phyloP scores from a whole-genome alignment of 2,329 filamentous ascomycete species.

The Purpureocillium lavendulum region DNA sequence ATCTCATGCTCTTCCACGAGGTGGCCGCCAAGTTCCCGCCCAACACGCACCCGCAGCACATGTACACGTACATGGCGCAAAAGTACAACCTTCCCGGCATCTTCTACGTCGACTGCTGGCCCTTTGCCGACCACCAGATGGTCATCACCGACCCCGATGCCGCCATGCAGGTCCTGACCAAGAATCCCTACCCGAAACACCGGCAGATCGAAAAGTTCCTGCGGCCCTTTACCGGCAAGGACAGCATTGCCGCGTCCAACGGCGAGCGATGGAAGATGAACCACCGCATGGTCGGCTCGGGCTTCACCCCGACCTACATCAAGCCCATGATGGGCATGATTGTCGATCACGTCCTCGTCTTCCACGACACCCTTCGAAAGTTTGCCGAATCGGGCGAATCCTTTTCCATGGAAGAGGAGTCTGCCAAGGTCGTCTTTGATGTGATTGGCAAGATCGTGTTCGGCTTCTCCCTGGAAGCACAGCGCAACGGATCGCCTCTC shows the following conservation, averaged over 20 bases:
- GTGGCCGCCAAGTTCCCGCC: slow-evolving; percentile 7
- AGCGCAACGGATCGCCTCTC: slow-evolving; percentile 7
- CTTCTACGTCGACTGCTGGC: slow-evolving; percentile 17
- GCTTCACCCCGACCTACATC: slow-evolving; percentile 12
- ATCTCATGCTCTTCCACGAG: not conserved
- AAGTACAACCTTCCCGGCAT: slow-evolving; percentile 14
- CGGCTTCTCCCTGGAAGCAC: slow-evolving; percentile 8
- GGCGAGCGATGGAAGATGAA: slow-evolving; percentile 16
- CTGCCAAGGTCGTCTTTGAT: slow-evolving; percentile 10
- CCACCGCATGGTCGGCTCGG: slow-evolving; percentile 14
- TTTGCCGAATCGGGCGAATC: slow-evolving; percentile 7
- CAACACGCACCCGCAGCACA: slow-evolving; percentile 13
- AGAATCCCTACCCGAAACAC: slow-evolving; percentile 13
- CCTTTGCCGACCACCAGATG: slow-evolving; percentile 12
- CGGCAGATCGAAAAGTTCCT: slow-evolving; percentile 4
- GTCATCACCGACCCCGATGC: slow-evolving; percentile 15
- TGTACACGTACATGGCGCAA: slow-evolving; percentile 11
- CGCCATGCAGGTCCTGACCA: slow-evolving; percentile 13
- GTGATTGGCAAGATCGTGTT: slow-evolving; percentile 13
- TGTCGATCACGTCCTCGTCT: slow-evolving; percentile 1
- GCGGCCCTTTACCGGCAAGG: slow-evolving; percentile 8
- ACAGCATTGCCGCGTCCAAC: slow-evolving; percentile 13
- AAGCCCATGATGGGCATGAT: slow-evolving; percentile 14
- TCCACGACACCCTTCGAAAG: slow-evolving; percentile 7
- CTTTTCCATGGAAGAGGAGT: slow-evolving; percentile 12